Conservation (phyloP, 2,329 filamentous ascomycete genomes). For the Exophiala viscosa region DNA sequence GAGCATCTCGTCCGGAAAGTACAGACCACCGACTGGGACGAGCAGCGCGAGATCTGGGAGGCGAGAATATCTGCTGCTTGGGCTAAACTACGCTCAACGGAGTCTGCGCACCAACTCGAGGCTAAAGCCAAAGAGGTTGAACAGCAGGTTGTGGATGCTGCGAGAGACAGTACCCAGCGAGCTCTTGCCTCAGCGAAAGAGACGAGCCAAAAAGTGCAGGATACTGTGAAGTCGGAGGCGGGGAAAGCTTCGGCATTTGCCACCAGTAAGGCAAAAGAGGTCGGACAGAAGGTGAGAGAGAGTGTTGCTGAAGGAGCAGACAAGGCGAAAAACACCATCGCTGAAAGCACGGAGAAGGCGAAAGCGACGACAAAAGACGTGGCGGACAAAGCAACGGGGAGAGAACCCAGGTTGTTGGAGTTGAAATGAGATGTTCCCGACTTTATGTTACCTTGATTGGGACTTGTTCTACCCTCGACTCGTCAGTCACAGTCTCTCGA, state of each 20-base stretch:
- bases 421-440: constrained; percentile 10
- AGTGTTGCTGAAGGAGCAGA: background rate
- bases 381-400: background rate
- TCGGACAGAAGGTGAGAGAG: constrained; percentile 8
- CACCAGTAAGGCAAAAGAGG: background rate
- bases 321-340: background rate
- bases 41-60: constrained; percentile 18
- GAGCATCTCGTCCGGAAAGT: constrained; percentile 63
- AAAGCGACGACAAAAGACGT: background rate
- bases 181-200: background rate
- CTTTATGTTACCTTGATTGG: too few relatives aligned
- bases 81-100: constrained; percentile 12
- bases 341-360: constrained; percentile 5
- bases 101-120: constrained; percentile 20
- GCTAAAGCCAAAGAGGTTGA: constrained; percentile 15
- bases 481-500: too few relatives aligned
- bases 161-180: constrained; percentile 1
- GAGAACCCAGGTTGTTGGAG: constrained; percentile 18
- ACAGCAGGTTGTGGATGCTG: constrained; percentile 11
- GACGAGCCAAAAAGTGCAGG: background rate
- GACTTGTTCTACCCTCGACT: too few relatives aligned
- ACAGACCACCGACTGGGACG: constrained; percentile 61
- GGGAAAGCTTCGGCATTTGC: constrained; percentile 1
- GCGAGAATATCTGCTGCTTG: constrained; percentile 19
- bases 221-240: background rate